phyloP scores from a whole-genome alignment of 2,329 filamentous ascomycete species.

The Aspergillus bombycis region DNA sequence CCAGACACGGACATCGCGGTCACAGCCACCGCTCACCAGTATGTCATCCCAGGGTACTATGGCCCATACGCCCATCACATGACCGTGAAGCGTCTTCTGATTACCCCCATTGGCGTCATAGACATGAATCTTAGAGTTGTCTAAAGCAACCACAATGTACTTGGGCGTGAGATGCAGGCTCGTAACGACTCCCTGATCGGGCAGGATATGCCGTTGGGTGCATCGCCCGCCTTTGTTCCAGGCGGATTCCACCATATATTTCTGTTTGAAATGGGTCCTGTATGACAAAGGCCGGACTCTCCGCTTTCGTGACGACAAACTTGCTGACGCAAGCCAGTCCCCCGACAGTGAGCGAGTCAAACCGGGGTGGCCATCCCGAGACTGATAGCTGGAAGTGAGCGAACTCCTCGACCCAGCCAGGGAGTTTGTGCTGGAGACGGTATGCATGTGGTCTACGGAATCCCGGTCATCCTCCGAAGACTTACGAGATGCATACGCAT shows the following conservation, averaged over 20 bases:
- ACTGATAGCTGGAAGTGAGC: conserved; percentile 32
- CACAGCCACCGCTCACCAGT: conserved; percentile 92
- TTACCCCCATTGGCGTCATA: conserved; percentile 90
- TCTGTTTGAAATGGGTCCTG: conserved; percentile 95
- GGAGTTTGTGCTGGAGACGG: conserved; percentile 24
- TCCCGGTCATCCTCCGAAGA: conserved; percentile 51
- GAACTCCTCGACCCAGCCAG: conserved; percentile 29
- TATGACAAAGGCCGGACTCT: conserved; percentile 77
- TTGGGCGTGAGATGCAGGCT: conserved; percentile 91
- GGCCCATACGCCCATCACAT: conserved; percentile 99
- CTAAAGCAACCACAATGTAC: conserved; percentile 95
- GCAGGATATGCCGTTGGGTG: conserved; percentile 84
- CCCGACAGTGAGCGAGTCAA: conserved; percentile 43
- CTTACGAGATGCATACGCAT: conserved; percentile 84
- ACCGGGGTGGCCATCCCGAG: conserved; percentile 53
- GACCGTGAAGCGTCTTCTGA: conserved; percentile 86
- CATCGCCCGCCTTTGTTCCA: conserved; percentile 92
- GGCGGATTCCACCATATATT: conserved; percentile 94
- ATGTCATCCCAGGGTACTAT: conserved; percentile 98
- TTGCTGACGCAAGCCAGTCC: conserved; percentile 35
- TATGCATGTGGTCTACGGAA: conserved; percentile 35
- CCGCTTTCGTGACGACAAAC: conserved; percentile 42
- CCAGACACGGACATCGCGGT: conserved; percentile 96
- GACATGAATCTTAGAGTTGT: conserved; percentile 98
- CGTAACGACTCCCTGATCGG: conserved; percentile 95